Percentiles rank a stretch among this genome's conserved stretches.
These are phyloP conservation scores for Fusarium sororula DNA, from an alignment of 2,329 filamentous ascomycete genomes.

Conservation along the genomic window DNA sequence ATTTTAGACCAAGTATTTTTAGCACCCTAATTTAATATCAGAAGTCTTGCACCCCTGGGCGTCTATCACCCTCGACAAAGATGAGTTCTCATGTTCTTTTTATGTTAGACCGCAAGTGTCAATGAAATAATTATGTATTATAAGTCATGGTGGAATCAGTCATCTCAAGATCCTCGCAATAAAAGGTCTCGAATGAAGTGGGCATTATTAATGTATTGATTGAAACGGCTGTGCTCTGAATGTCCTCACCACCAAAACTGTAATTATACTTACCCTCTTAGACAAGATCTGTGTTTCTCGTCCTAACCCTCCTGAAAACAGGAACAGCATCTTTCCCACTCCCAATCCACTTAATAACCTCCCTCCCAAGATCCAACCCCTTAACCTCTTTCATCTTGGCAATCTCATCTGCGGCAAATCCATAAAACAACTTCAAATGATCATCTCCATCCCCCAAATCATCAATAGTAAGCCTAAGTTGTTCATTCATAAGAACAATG, in stretches of 20 bases:
- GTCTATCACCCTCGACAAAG: neutral
- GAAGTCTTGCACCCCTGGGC: no score
- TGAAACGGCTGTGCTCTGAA: neutral
- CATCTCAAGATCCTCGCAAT: neutral
- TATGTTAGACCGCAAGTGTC: accelerated
- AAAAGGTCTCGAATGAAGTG: neutral
- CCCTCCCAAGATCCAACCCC: neutral
- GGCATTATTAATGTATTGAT: neutral
- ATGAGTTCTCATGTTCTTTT: neutral
- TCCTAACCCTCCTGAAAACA: neutral
- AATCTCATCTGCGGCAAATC: slow-evolving; percentile 19
- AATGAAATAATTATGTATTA: neutral
- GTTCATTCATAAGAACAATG: slow-evolving; percentile 13
- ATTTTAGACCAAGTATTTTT: no score
- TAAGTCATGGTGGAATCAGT: neutral
- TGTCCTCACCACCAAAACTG: neutral
- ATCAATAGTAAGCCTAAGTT: slow-evolving; percentile 11
- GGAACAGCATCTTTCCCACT: neutral
- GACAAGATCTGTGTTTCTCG: neutral
- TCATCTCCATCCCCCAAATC: neutral
- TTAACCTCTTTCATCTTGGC: neutral
- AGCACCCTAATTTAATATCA: no score
- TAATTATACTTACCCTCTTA: neutral
- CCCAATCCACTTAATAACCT: slow-evolving; percentile 1
- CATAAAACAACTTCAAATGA: slow-evolving; percentile 22